Base-by-base conservation (phyloP, 495 filamentous ascomycete genomes). In the Staphylotrichum tortipilum region DNA sequence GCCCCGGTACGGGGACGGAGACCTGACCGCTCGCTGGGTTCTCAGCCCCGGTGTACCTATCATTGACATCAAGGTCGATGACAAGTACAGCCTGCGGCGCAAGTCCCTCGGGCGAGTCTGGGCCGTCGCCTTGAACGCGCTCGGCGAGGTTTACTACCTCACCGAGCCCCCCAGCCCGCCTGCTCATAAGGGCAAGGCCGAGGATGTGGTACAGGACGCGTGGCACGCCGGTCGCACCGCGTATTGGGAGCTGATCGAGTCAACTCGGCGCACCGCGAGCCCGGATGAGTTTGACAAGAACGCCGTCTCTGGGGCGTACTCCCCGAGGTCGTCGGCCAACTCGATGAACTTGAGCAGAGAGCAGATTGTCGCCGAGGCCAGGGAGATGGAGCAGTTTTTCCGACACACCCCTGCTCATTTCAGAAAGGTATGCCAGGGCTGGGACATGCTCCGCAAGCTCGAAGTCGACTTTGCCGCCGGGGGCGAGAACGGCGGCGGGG, bases 21-120 rank as follows among this genome's bases (percentile, higher is more conserved):
- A 90, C 49, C 72, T 89, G 36, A 92, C 88, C 22, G 85, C 85
- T 45, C 82, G 80, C 54, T 97, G 90, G 89, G 81, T 86, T 19
- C 72, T 98, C 21, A 86, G 87, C 54, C 94, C 92, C 2, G 92
- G 92, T 35, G 88, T 98, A 5, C 92, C 92, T 5, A 90, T 98
- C 37, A 79, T 96, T 30, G 78, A 80, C 12, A 83, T 98, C 51
- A 79, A 80, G 29, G 84, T 95, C 4, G 94, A 97, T 57, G 86
- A 94, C 23, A 78, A 77, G 26, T 90, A 85, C 62, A 86, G 79
- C 21, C 56, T 74, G 15, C 78, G 78, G 53, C 81, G 90, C 22
- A 78, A 84, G 55, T 69, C 76, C 9, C 73, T 81, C 37, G 75
- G 78, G 18, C 82, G 88, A 23, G 78, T 88, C 4, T 97, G 89